phyloP scores from a whole-genome alignment of 2,329 filamentous ascomycete genomes.

The Penicillium sp. region DNA sequence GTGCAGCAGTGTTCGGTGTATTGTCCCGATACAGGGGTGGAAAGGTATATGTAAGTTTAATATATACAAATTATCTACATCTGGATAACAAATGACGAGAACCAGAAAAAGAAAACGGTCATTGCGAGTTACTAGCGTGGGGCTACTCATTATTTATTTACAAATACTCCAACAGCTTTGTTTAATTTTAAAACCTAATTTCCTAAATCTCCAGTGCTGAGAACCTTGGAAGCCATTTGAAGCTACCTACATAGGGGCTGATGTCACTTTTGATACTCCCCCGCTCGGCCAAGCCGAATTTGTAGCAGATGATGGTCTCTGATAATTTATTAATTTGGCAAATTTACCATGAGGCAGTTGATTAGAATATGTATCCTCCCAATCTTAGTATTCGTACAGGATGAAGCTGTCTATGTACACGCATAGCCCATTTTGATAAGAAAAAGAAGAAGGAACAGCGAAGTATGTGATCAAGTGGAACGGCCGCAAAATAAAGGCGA shows the following conservation, averaged over 20 bases:
- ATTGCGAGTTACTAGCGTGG: background rate
- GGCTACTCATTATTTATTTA: background rate
- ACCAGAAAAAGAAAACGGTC: background rate
- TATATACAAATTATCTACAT: background rate
- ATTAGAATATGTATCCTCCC: background rate
- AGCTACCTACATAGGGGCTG: background rate
- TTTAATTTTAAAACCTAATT: background rate
- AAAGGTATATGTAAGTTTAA: background rate
- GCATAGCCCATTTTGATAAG: background rate
- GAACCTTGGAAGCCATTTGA: background rate
- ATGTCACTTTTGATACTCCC: background rate
- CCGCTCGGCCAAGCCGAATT: constrained; percentile 4
- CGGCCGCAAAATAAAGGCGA: background rate
- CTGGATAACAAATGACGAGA: background rate
- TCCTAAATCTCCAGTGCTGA: background rate
- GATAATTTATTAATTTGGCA: background rate
- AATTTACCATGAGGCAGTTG: background rate
- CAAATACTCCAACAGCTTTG: background rate
- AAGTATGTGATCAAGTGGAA: background rate
- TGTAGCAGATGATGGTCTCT: background rate
- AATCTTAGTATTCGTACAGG: background rate
- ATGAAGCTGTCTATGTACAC: background rate
- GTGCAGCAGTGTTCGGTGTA: background rate
- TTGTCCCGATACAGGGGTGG: background rate
- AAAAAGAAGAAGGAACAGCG: background rate